Conservation (phyloP, 73 alveolate species). For the Breviolum minutum region DNA sequence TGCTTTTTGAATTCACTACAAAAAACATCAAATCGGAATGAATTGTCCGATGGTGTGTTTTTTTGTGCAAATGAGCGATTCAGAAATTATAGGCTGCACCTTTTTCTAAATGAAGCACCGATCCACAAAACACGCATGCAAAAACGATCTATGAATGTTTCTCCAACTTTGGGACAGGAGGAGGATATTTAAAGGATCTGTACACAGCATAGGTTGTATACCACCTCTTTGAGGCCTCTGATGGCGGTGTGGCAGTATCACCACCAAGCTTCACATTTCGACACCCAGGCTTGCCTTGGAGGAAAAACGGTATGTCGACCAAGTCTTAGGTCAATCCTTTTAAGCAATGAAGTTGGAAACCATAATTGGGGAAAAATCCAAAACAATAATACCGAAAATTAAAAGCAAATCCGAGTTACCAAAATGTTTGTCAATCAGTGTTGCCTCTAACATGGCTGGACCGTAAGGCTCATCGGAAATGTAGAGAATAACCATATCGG, state of each 20-base stretch:
- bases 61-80: too few relatives aligned
- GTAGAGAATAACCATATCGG: not conserved
- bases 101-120: too few relatives aligned
- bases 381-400: not conserved
- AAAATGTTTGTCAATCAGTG: not conserved
- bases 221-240: constrained; percentile 3
- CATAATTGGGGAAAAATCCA: not conserved
- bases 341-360: too few relatives aligned
- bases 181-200: constrained; percentile 31
- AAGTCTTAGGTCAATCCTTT: not conserved
- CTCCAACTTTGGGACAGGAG: constrained; percentile 41
- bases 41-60: too few relatives aligned
- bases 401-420: not conserved
- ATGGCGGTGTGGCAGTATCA: not conserved
- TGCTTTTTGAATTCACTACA: too few relatives aligned
- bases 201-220: constrained; percentile 43
- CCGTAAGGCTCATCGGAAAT: not conserved
- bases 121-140: not conserved
- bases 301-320: not conserved
- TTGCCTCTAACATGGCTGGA: constrained; percentile 75
- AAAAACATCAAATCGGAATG: too few relatives aligned
- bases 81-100: too few relatives aligned
- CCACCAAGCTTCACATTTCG: constrained; percentile 39
- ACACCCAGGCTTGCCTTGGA: constrained; percentile 70
- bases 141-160: not conserved